Evolutionary conservation across 2,329 filamentous ascomycete species (phyloP), one percentile per base, ranked within the genome.

Genomic region (Plenodomus biglobosus): DNA sequence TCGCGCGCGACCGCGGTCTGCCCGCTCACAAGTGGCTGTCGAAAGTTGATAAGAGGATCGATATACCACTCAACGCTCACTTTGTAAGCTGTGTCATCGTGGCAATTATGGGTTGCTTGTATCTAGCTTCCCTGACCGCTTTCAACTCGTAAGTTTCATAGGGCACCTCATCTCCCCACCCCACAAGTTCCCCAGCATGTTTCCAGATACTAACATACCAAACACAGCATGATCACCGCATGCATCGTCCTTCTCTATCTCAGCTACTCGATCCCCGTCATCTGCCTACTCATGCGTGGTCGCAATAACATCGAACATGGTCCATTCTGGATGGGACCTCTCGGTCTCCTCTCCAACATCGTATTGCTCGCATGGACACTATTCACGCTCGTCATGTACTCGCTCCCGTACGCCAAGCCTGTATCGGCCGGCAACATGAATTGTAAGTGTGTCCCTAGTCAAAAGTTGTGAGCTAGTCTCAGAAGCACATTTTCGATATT

Each of bases 301-400:
- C 74, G 78, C 40, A 58, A 75, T 32, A 75, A 70, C 43, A 74
- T 79, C 58, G 46, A 52, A 16, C 64, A 50, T 3, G 77, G 77
- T 0, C 76, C 77, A 0, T 80, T 80, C 65, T 78, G 75, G 71
- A 62, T 80, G 20, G 77, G 76, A 1, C 66, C 65, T 4, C 35
- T 76, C 36, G 77, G 77, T 1, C 48, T 73, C 18, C 57, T 74
- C 38, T 62, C 73, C 13, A 79, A 80, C 52, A 60, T 72, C 16
- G 66, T 79, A 6, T 65, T 78, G 0, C 62, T 80, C 13, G 36
- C 59, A 13, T 80, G 78, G 77, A 80, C 76, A 0, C 32, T 73
- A 21, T 78, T 80, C 53, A 78, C 78, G 0, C 67, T 80, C 40
- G 54, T 80, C 42, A 77, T 80, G 64, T 79, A 76, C 61, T 62